Conservation (phyloP, 345 rosid genomes). For the Euphorbia lathyris region DNA sequence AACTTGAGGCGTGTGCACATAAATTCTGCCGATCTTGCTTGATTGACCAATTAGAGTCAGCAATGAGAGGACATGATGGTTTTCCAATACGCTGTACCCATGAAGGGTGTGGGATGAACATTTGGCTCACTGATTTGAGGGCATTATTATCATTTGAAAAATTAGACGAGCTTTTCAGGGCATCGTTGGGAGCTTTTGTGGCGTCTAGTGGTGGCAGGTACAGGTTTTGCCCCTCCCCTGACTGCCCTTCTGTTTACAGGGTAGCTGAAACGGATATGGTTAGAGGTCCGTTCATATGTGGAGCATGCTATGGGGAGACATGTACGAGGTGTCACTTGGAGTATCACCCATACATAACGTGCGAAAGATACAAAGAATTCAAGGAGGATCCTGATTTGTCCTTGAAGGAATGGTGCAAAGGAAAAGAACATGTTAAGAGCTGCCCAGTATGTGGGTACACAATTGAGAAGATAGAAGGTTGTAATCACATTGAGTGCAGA, state of each 20-base stretch:
- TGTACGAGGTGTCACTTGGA: constrained; percentile 77
- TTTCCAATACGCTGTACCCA: constrained; percentile 61
- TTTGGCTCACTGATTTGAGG: constrained; percentile 58
- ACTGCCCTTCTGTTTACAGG: constrained; percentile 72
- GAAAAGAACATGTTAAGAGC: constrained; percentile 60
- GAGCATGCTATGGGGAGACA: constrained; percentile 67
- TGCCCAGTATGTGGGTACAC: constrained; percentile 68
- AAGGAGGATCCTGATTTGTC: constrained; percentile 84
- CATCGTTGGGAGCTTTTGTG: constrained; percentile 63
- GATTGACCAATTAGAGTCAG: constrained; percentile 27
- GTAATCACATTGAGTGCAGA: constrained; percentile 71
- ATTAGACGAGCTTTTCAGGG: constrained; percentile 75
- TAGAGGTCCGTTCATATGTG: constrained; percentile 60
- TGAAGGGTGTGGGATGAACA: constrained; percentile 45
- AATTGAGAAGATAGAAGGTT: constrained; percentile 84
- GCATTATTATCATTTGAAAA: constrained; percentile 55
- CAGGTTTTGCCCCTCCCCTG: constrained; percentile 86
- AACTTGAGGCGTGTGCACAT: constrained; percentile 74
- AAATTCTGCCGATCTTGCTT: constrained; percentile 67
- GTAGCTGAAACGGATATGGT: constrained; percentile 37
- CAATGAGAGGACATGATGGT: constrained; percentile 41
- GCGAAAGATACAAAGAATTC: constrained; percentile 62
- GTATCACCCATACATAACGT: constrained; percentile 64
- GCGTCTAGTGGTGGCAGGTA: constrained; percentile 56
- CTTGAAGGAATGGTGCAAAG: constrained; percentile 69